Evolutionary conservation across 768 basidiomycete genomes (phyloP), one percentile per base, ranked within the genome.

Genomic region (Pseudohyphozyma bogoriensis): DNA sequence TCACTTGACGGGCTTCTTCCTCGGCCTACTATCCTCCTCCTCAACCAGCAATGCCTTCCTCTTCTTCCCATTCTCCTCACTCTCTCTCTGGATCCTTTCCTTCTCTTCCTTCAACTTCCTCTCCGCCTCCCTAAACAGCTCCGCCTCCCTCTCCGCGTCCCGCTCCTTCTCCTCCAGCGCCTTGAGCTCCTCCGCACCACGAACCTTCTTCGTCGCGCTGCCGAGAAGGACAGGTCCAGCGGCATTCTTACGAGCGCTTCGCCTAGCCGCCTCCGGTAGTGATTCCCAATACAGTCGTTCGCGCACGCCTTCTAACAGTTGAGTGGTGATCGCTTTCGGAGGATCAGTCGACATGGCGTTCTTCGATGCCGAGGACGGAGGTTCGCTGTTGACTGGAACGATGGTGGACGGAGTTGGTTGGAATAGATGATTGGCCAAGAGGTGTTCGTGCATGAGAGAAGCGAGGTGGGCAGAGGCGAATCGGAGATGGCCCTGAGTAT

Each of bases 211-310:
- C 42, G 8, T 44, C 42, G 22, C 42, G 22, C 26, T 44, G 22
- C 22, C 42, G 22, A 44, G 20, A 20, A 24, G 22, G 9, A 44
- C 42, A 4, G 42, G 42, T 44, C 42, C 42, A 6, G 42, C 42
- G 7, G 42, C 42, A 15, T 24, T 44, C 42, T 44, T 44, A 18
- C 63, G 26, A 33, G 63, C 63, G 9, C 46, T 32, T 31, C 33
- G 36, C 33, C 63, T 24, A 46, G 59, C 40, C 28, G 37, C 40
- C 37, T 65, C 63, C 1, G 63, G 63, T 20, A 65, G 46, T 22
- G n/a, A 35, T 33, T 52, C 32, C 63, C 63, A 65, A 47, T 65
- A 65, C 10, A 45, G 45, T 3, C 59, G 51, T 31, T 65, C 63
- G 1, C 39, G 36, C 18, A 60, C 63, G 24, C 59, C 59, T 11